Evolutionary conservation across 176 grass and related monocot species (phyloP).

Genomic region (Saccharum spontaneum): DNA sequence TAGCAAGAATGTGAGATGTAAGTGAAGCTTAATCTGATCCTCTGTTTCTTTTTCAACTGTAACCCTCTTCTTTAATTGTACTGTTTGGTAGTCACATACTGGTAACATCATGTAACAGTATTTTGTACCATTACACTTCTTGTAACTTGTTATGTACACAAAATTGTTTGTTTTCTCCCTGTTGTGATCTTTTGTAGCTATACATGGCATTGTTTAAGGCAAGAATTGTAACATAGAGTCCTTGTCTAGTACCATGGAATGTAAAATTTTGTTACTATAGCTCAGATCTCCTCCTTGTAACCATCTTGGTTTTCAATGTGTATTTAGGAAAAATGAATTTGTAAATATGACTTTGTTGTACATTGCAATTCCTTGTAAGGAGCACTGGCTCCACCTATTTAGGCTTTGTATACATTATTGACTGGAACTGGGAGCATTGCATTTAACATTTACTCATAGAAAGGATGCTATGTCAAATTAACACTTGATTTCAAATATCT

Average conservation of each 20-base stretch:
- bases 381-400: background rate
- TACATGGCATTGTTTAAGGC: constrained; percentile 28
- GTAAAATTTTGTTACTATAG: constrained; percentile 22
- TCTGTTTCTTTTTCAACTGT: constrained; percentile 36
- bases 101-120: constrained; percentile 34
- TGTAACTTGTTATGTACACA: constrained; percentile 48
- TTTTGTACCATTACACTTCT: constrained; percentile 36
- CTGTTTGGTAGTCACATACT: constrained; percentile 23
- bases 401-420: background rate
- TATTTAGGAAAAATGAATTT: constrained; percentile 16
- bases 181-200: constrained; percentile 17
- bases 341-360: constrained; percentile 28
- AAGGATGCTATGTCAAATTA: background rate
- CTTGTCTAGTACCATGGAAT: constrained; percentile 15
- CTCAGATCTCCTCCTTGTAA: constrained; percentile 28
- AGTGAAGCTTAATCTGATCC: constrained; percentile 47
- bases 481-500: constrained; percentile 15
- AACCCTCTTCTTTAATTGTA: constrained; percentile 32
- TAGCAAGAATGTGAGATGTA: constrained; percentile 53
- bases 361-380: constrained; percentile 1
- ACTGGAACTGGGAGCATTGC: background rate
- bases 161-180: background rate
- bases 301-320: constrained; percentile 18
- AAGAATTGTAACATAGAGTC: constrained; percentile 34
- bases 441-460: background rate